These are phyloP conservation scores for Globisporangium acanthophoron DNA, from an alignment of 352 stramenopile species.

Conservation along the genomic window DNA sequence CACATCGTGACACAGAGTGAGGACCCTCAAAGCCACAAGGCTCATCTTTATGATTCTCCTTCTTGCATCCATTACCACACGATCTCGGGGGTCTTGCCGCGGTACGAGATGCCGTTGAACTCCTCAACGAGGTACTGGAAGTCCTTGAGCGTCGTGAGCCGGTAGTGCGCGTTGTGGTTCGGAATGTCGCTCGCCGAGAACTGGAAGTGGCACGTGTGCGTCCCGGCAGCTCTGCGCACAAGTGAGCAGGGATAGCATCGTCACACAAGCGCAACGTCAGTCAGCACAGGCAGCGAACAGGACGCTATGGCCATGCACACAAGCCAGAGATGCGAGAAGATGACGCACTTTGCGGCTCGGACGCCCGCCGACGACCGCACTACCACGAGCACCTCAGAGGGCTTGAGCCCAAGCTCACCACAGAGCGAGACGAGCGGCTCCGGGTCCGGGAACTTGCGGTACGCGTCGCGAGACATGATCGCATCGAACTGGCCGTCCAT, in stretches of 20 bases:
- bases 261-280: background rate
- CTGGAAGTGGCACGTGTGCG: conserved; percentile 64
- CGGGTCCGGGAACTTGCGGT: conserved; percentile 40
- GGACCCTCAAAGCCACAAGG: background rate
- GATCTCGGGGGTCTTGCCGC: conserved; percentile 21
- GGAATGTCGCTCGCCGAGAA: conserved; percentile 53
- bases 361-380: conserved; percentile 48
- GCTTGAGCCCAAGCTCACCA: conserved; percentile 42
- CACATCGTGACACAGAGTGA: too few species aligned
- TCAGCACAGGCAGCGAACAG: background rate
- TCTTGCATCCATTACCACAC: conserved; percentile 5
- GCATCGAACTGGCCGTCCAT: conserved; percentile 67
- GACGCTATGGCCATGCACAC: background rate
- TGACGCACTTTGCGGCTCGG: conserved; percentile 52
- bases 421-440: conserved; percentile 42
- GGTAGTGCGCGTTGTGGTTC: conserved; percentile 74
- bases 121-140: conserved; percentile 70
- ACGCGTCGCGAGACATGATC: conserved; percentile 39
- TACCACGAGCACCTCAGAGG: conserved; percentile 50
- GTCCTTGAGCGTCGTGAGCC: conserved; percentile 47
- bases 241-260: background rate
- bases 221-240: conserved; percentile 34
- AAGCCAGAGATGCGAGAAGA: background rate
- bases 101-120: conserved; percentile 75
- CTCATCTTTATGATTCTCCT: background rate